Evolutionary conservation across 805 yeast species (phyloP), one percentile per base, ranked within the genome.

Genomic region (Schizosaccharomyces lindneri): DNA sequence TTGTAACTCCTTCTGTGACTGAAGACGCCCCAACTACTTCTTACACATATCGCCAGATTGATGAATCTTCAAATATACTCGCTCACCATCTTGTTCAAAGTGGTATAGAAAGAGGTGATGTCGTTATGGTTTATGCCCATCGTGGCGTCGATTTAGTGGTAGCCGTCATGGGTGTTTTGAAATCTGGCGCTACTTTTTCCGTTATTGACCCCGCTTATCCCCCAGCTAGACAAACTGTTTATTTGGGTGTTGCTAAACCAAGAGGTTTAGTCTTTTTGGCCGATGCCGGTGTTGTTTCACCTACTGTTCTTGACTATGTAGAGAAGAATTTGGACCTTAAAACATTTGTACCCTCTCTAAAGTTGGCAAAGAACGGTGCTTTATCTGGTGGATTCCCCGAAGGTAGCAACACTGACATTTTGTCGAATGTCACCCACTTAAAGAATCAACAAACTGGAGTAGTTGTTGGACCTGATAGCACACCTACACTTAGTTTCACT

Each of bases 201-300:
- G 99, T 93, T 27, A 94, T 93, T 65, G 99, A 93, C 70, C 98
- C 98, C 6, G 97, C 97, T 4, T 93, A 93, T 72, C 99, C 99
- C 55, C 96, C 98, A 19, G 95, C 95, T 9, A 81, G 99, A 73
- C 99, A 93, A 73, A 93, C 87, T 65, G 81, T 93, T 64, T 93
- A 93, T 71, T 77, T 93, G 63, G 81, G 85, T 59, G 99, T 93
- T 17, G 97, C 98, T 46, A 81, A 84, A 71, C 99, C 99, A 43
- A 80, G 75, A 67, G 98, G 95, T 65, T 78, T 93, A 66, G 83
- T 93, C 64, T 95, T 89, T 21, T 82, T 93, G 66, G 83, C 83
- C 66, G 85, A 87, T 70, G 98, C 98, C 1, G 98, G 98, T 36
- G 71, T 74, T 55, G 75, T 94, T 68, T 87, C 85, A 68, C 78